Percentiles rank a stretch among this genome's conserved stretches.
Evolutionary conservation across 2,329 filamentous ascomycete species (phyloP).

Genomic region (Alternaria hordeiaustralica): DNA sequence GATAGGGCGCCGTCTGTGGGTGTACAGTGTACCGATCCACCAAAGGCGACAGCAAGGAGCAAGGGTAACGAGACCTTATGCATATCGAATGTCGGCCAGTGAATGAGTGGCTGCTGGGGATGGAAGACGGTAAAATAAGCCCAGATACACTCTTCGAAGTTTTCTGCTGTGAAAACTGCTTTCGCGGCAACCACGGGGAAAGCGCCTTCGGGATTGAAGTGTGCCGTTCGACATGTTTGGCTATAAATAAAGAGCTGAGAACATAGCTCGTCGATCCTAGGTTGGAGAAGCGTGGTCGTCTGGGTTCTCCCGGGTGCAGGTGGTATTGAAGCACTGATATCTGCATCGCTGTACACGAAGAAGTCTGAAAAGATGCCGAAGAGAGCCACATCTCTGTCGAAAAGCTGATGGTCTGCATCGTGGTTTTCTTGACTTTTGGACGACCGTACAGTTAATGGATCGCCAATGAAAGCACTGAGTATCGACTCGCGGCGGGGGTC

Average conservation of each 20-base stretch:
- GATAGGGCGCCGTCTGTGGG: slow-evolving; percentile 17
- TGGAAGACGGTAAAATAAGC: slow-evolving; percentile 57
- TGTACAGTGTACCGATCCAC: slow-evolving; percentile 37
- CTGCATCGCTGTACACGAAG: background rate
- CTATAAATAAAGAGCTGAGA: background rate
- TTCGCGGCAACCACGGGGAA: slow-evolving; percentile 5
- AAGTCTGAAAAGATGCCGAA: slow-evolving; percentile 9
- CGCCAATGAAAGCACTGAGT: slow-evolving; percentile 9
- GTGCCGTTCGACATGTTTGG: background rate
- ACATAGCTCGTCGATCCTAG: background rate
- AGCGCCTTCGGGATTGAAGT: background rate
- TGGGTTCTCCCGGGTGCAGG: background rate
- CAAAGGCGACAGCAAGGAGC: slow-evolving; percentile 50
- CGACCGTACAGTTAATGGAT: background rate
- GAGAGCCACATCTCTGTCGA: background rate
- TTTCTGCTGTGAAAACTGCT: slow-evolving; percentile 15
- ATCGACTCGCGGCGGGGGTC: slow-evolving; percentile 13
- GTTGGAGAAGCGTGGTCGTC: background rate
- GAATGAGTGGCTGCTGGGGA: slow-evolving; percentile 53
- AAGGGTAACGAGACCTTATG: slow-evolving; percentile 47
- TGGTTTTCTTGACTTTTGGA: background rate
- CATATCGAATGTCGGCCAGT: slow-evolving; percentile 51
- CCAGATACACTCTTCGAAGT: slow-evolving; percentile 36
- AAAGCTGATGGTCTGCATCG: background rate
- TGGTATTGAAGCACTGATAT: background rate